phyloP scores from a whole-genome alignment of 116 monocot genomes.

The Posidonia oceanica region DNA sequence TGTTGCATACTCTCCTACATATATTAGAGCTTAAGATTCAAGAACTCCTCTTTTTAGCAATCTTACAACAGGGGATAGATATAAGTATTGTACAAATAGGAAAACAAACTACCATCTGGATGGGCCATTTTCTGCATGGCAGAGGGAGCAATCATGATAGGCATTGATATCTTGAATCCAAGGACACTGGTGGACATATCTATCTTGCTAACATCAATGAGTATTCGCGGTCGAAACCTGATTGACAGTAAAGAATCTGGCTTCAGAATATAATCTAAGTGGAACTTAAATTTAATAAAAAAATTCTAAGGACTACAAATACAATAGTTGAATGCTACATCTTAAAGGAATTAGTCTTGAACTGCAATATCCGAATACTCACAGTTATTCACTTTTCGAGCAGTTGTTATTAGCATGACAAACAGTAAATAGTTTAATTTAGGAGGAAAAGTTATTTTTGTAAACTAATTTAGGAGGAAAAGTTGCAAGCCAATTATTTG shows the following conservation, averaged over 20 bases:
- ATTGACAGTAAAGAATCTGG: not conserved
- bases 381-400: no score
- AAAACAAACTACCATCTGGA: conserved; percentile 42
- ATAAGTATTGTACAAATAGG: not conserved
- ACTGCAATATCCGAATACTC: no score
- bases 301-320: not conserved
- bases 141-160: conserved; percentile 84
- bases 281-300: not conserved
- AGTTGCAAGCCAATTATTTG: no score
- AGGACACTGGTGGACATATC: conserved; percentile 72
- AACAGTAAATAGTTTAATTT: no score
- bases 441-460: no score
- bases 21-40: not conserved
- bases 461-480: no score
- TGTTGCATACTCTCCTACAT: conserved; percentile 83
- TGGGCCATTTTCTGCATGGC: conserved; percentile 88
- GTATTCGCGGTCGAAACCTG: conserved; percentile 71
- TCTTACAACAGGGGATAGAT: not conserved
- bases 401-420: no score
- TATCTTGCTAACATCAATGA: conserved; percentile 67
- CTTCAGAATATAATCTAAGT: not conserved
- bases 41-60: not conserved
- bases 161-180: conserved; percentile 84
- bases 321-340: no score
- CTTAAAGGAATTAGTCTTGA: no score